These are phyloP conservation scores for Chlamydomonas incerta DNA, from an alignment of 139 green algal genomes.

Conservation along the genomic window DNA sequence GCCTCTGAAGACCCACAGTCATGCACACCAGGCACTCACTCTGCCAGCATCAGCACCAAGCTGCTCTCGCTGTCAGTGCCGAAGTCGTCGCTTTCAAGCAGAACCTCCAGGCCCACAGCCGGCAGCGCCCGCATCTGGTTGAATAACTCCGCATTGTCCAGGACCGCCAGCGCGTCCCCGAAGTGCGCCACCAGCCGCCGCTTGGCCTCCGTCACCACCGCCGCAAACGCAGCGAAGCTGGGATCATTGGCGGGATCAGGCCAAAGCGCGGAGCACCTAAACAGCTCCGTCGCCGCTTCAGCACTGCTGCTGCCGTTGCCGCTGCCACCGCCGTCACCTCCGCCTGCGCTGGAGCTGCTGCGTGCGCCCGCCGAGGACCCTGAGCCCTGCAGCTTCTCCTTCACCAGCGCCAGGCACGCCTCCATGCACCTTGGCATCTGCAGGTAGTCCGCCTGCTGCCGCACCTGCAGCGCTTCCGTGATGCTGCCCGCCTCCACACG, in stretches of 20 bases:
- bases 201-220: neutral
- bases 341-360: no score
- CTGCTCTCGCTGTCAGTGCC: constrained; percentile 19
- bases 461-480: neutral
- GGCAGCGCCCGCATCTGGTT: neutral
- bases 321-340: neutral
- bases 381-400: no score
- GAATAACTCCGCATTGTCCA: neutral
- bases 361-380: no score
- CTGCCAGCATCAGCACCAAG: constrained; percentile 3
- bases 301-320: neutral
- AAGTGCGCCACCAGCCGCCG: neutral
- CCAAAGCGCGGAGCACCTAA: neutral
- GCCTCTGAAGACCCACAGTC: no score
- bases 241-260: neutral
- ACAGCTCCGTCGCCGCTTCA: neutral
- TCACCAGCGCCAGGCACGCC: neutral
- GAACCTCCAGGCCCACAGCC: constrained; percentile 2
- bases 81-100: constrained; percentile 11
- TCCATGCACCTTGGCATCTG: neutral
- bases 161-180: neutral
- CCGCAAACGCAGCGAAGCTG: neutral
- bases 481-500: neutral
- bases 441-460: neutral
- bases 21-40: neutral